Percentiles rank a stretch among this genome's conserved stretches.
Evolutionary conservation across 1,284 basidiomycete species (phyloP).

Genomic region (Cryptococcus jaspeensis): DNA sequence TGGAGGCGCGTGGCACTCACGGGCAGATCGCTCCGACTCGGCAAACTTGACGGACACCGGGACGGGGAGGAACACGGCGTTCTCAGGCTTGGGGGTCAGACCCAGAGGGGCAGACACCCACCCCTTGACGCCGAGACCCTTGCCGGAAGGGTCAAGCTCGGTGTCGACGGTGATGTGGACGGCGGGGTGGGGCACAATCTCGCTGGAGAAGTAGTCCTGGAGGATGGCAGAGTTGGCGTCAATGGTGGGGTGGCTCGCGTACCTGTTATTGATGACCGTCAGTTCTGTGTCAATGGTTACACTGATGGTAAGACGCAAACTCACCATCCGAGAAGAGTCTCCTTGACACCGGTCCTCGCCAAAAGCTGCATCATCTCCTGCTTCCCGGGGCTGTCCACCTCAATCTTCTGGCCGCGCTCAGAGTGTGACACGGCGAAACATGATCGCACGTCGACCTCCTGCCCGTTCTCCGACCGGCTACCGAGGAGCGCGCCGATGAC

Average conservation of each 20-base stretch:
- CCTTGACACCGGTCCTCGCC: slow-evolving; percentile 47
- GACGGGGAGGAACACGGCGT: slow-evolving; percentile 86
- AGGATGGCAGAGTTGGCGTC: slow-evolving; percentile 97
- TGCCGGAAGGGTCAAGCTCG: slow-evolving; percentile 60
- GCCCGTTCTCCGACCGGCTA: slow-evolving; percentile 66
- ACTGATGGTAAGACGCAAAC: slow-evolving; percentile 3
- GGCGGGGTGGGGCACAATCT: slow-evolving; percentile 83
- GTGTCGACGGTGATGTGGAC: slow-evolving; percentile 94
- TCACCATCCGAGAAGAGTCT: slow-evolving; percentile 52
- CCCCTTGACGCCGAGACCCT: slow-evolving; percentile 78
- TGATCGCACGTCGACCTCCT: slow-evolving; percentile 69
- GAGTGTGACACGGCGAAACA: slow-evolving; percentile 87
- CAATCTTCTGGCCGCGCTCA: slow-evolving; percentile 87
- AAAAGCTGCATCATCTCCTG: slow-evolving; percentile 86
- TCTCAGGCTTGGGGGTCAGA: slow-evolving; percentile 82
- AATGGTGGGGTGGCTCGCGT: slow-evolving; percentile 83
- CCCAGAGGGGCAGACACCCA: slow-evolving; percentile 69
- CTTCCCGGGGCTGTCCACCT: slow-evolving; percentile 95
- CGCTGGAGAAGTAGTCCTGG: slow-evolving; percentile 96
- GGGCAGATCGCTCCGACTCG: slow-evolving; percentile 75
- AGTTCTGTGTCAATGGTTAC: background rate
- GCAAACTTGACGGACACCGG: slow-evolving; percentile 77
- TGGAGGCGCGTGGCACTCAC: slow-evolving; percentile 57
- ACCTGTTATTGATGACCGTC: slow-evolving; percentile 57
- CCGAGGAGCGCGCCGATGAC: slow-evolving; percentile 97